Conservation (phyloP, 176 grass and related monocot genomes). For the Pontederia crassipes region DNA sequence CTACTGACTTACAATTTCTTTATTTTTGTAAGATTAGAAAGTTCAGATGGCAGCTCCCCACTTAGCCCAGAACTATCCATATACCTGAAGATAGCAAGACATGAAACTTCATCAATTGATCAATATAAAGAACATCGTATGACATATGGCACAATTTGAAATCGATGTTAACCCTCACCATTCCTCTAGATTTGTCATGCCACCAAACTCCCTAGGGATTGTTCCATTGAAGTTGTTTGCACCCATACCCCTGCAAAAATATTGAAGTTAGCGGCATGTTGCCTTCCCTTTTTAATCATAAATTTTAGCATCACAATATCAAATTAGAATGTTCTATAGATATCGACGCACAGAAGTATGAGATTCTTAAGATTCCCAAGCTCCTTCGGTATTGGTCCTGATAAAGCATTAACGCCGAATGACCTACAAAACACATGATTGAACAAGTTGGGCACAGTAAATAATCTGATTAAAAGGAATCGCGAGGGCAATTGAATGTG, state of each 20-base stretch:
- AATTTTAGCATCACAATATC: background rate
- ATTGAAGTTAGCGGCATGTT: background rate
- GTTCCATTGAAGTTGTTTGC: constrained; percentile 63
- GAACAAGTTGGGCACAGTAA: constrained; percentile 7
- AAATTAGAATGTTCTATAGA: background rate
- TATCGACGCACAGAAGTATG: constrained; percentile 30
- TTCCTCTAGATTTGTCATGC: constrained; percentile 39
- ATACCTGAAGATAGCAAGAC: background rate
- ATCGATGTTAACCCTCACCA: constrained; percentile 22
- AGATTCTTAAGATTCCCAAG: constrained; percentile 60
- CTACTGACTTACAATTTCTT: too few species aligned
- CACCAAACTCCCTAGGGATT: constrained; percentile 54
- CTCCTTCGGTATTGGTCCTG: constrained; percentile 73
- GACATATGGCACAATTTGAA: background rate
- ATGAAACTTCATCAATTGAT: background rate
- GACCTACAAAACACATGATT: constrained; percentile 18
- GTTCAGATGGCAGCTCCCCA: too few species aligned
- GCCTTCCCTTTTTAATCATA: background rate
- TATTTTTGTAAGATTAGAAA: too few species aligned
- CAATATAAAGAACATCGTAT: too few species aligned
- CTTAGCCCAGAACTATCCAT: background rate
- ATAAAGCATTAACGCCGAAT: constrained; percentile 65
- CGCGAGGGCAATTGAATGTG: background rate
- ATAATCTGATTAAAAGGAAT: background rate
- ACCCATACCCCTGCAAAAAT: constrained; percentile 38